Evolutionary conservation across 805 yeast species (phyloP).

Genomic region (Brettanomyces sp.): DNA sequence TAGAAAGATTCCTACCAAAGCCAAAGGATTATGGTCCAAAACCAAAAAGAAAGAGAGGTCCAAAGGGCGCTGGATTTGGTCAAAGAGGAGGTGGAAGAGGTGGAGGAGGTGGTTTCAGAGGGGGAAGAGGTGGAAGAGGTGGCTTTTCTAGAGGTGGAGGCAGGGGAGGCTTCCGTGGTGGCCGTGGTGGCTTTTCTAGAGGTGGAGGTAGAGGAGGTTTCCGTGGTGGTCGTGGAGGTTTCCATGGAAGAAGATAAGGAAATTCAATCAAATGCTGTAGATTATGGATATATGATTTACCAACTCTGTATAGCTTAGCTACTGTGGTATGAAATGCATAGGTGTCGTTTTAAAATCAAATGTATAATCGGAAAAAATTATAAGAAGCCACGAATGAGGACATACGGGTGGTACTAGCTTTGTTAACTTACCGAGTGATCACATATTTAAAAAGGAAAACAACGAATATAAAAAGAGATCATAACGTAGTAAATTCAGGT

Average conservation of each 20-base stretch:
- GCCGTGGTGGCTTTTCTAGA: slow-evolving; percentile 5
- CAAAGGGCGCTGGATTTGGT: slow-evolving; percentile 37
- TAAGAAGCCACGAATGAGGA: too few species aligned
- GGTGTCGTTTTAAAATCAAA: too few species aligned
- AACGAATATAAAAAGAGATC: background rate
- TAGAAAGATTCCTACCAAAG: slow-evolving; percentile 95
- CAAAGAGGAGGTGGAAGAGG: slow-evolving; percentile 35
- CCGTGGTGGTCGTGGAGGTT: background rate
- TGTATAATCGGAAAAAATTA: too few species aligned
- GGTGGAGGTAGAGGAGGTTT: slow-evolving; percentile 6
- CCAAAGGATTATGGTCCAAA: slow-evolving; percentile 84
- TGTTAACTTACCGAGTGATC: too few species aligned
- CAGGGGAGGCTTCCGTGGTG: slow-evolving; percentile 8
- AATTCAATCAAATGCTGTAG: background rate
- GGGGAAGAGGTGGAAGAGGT: slow-evolving; percentile 26
- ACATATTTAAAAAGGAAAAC: background rate
- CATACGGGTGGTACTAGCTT: too few species aligned
- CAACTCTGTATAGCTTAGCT: too few species aligned
- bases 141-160: slow-evolving; percentile 37
- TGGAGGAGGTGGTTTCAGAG: slow-evolving; percentile 34
- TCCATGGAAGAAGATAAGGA: background rate
- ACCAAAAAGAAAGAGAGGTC: slow-evolving; percentile 60
- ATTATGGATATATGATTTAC: too few species aligned
- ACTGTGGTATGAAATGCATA: too few species aligned
- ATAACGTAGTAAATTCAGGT: slow-evolving; percentile 12